A percentile compares a stretch with the other conserved stretches of the same genome.
These are phyloP conservation scores for Saccharum officinarum DNA, from an alignment of 176 grass and related monocot species.

Conservation along the genomic window DNA sequence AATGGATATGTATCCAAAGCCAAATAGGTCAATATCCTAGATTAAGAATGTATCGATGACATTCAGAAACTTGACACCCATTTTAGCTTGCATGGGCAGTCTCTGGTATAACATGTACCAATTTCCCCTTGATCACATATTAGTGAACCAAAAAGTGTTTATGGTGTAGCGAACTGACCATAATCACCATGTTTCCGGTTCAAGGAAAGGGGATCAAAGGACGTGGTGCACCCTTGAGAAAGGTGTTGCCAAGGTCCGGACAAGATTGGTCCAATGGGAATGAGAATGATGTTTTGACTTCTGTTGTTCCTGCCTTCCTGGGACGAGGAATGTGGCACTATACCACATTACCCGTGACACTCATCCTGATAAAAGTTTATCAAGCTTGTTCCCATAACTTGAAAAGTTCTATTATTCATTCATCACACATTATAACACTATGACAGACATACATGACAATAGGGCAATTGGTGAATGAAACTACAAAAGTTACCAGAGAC, in stretches of 20 bases:
- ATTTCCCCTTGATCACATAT: background rate
- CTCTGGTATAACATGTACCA: background rate
- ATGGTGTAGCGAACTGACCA: background rate
- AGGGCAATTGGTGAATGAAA: background rate
- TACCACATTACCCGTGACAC: background rate
- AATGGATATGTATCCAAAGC: background rate
- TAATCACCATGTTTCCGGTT: background rate
- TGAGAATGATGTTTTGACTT: background rate
- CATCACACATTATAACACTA: background rate
- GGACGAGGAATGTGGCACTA: background rate
- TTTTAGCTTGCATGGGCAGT: background rate
- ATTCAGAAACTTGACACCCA: background rate
- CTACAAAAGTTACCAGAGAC: background rate
- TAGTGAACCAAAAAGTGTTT: background rate
- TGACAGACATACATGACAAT: background rate
- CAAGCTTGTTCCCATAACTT: background rate
- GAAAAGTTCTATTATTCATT: background rate
- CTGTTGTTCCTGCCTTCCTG: too few species aligned
- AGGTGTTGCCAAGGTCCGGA: background rate
- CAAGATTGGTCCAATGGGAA: background rate
- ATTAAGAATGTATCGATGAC: background rate
- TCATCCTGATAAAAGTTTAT: background rate
- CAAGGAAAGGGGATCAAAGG: background rate
- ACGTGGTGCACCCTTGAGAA: background rate
- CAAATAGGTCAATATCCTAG: background rate